Conservation (phyloP, 805 yeast genomes). For the Pichia ethanolica region DNA sequence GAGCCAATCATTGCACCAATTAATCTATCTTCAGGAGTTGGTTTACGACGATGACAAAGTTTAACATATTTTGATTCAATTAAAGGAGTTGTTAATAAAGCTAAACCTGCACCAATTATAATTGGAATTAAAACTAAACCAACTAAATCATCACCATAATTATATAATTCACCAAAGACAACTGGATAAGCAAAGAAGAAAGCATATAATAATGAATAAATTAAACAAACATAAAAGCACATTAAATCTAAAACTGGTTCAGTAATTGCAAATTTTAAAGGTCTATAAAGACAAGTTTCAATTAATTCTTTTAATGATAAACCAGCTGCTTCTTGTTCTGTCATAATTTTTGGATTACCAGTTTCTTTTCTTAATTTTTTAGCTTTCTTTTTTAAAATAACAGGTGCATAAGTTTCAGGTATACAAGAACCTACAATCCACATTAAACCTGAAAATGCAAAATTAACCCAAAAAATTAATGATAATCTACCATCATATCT, state of each 20-base stretch:
- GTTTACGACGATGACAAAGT: constrained; percentile 45
- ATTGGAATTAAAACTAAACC: constrained; percentile 90
- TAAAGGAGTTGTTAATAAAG: constrained; percentile 66
- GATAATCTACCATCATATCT: constrained; percentile 63
- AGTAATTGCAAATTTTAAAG: constrained; percentile 64
- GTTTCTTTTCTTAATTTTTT: constrained; percentile 63
- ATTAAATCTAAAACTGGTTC: constrained; percentile 83
- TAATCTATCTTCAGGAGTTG: constrained; percentile 75
- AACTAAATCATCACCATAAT: constrained; percentile 65
- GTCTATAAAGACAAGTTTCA: constrained; percentile 68
- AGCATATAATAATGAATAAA: constrained; percentile 85
- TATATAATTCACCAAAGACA: constrained; percentile 70
- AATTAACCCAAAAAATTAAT: constrained; percentile 79
- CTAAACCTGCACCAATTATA: constrained; percentile 74
- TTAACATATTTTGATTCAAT: constrained; percentile 56
- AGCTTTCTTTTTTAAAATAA: constrained; percentile 63
- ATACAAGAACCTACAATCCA: constrained; percentile 57
- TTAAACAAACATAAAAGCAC: constrained; percentile 80
- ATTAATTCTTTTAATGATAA: constrained; percentile 61
- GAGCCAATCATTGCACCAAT: constrained; percentile 78
- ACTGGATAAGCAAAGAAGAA: constrained; percentile 95
- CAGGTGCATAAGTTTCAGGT: constrained; percentile 93
- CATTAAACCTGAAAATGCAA: constrained; percentile 86
- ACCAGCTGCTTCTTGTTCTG: constrained; percentile 86
- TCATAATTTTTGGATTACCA: constrained; percentile 78